Base-by-base conservation (phyloP, 2,329 filamentous ascomycete species). In the Emergomyces pasteurianus region DNA sequence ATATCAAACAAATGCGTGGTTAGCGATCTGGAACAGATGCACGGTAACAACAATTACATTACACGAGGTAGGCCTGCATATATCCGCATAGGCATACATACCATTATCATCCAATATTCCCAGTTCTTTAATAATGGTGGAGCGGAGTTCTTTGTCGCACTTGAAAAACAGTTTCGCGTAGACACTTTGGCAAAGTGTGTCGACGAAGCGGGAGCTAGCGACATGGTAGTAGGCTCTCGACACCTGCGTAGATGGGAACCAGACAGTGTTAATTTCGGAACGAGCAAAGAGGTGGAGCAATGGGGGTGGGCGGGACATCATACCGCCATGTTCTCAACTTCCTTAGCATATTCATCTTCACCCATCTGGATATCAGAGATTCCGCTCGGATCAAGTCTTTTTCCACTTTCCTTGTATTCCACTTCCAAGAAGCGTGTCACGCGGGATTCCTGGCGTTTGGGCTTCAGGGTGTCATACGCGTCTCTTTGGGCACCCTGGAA, bases 271-370 rank as follows among this genome's bases (percentile, higher is more conserved):
- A 66, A 61, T 23, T 21, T 21, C 21, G 12, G 31, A 16, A 14
- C 38, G 31, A 21, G n/a, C n/a, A 23, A 4, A 38, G 4, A 14
- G n/a, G 12, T 43, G 23, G 49, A 5, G 49, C 12, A 58, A 46
- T 28, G 56, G 23, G 38, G 23, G 40, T 12, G 21, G 23, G 14
- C 1, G 18, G 43, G 14, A 0, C 21, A 21, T n/a, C 10, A 58
- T 68, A 77, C 75, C 1, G 74, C 73, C 70, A 77, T 74, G 66
- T 76, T 75, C 9, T 72, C 69, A 0, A 78, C 57, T 58, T 78
- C 76, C 10, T 72, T 70, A 0, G 61, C 38, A 43, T 71, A 78
- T 0, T 58, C 59, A 58, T 78, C 76, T 0, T 69, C 63, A 0
- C 69, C 71, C 2, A 77, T 65, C 2, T 71, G 68, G 0, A 61